phyloP scores from a whole-genome alignment of 805 yeast genomes.

The Maudiozyma serrabonitensis region DNA sequence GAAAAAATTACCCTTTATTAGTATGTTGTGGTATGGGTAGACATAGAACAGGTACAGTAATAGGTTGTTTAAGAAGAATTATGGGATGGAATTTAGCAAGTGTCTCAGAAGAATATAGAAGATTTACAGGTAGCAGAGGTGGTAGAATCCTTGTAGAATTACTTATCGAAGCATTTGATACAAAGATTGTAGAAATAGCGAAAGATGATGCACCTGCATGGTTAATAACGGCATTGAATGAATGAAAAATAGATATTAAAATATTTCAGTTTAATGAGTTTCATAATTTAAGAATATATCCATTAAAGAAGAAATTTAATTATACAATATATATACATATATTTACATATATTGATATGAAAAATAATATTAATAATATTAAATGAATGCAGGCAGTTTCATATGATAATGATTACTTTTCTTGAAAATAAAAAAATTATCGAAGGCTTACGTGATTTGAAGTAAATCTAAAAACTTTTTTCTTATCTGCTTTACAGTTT shows the following conservation, averaged over 20 bases:
- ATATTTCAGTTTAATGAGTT: not conserved
- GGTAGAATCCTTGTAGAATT: slow-evolving; percentile 89
- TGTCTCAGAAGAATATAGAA: slow-evolving; percentile 85
- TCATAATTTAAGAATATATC: not conserved
- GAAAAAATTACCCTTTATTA: slow-evolving; percentile 69
- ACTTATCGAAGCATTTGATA: slow-evolving; percentile 53
- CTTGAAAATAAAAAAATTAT: too few species aligned
- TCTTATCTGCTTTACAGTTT: not conserved
- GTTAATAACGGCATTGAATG: slow-evolving; percentile 18
- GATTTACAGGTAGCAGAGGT: slow-evolving; percentile 89
- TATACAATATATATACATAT: too few species aligned
- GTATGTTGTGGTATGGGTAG: slow-evolving; percentile 99
- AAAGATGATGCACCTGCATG: slow-evolving; percentile 25
- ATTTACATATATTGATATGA: not conserved
- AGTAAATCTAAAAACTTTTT: too few species aligned
- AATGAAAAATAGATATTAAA: not conserved
- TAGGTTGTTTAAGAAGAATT: slow-evolving; percentile 83
- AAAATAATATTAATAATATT: not conserved
- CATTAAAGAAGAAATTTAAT: not conserved
- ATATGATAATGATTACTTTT: too few species aligned
- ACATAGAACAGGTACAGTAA: slow-evolving; percentile 92
- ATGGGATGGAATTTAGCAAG: slow-evolving; percentile 97
- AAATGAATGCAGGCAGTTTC: too few species aligned
- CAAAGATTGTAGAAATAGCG: slow-evolving; percentile 23
- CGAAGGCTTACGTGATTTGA: too few species aligned